Conservation (phyloP, 2,329 filamentous ascomycete genomes). For the Colletotrichum tofieldiae region DNA sequence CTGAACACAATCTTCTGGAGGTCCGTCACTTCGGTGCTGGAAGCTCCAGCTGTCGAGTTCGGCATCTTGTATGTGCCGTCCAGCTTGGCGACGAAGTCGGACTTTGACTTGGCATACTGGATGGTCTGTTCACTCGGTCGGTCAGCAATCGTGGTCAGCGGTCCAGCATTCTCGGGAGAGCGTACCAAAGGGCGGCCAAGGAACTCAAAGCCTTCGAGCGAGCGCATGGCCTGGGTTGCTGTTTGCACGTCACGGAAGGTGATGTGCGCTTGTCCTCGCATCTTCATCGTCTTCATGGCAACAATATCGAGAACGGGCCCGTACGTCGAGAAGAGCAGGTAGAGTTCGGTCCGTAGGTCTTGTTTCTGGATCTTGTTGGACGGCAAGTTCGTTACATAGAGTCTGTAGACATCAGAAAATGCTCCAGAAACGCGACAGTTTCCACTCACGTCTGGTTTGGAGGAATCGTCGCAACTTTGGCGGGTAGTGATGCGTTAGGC, state of each 20-base stretch:
- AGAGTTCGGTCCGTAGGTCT: slow-evolving; percentile 88
- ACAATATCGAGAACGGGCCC: slow-evolving; percentile 94
- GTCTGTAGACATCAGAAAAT: slow-evolving; percentile 63
- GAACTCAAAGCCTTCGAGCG: slow-evolving; percentile 88
- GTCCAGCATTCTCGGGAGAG: slow-evolving; percentile 41
- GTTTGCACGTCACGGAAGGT: slow-evolving; percentile 91
- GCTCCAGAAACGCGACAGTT: background rate
- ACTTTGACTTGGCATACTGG: slow-evolving; percentile 91
- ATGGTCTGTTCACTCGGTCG: slow-evolving; percentile 76
- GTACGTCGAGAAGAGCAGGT: slow-evolving; percentile 95
- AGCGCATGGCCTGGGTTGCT: slow-evolving; percentile 94
- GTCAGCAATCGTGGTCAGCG: slow-evolving; percentile 10
- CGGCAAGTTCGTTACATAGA: slow-evolving; percentile 90
- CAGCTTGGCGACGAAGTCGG: slow-evolving; percentile 89
- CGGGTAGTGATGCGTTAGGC: slow-evolving; percentile 60
- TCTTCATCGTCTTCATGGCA: slow-evolving; percentile 88
- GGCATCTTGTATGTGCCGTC: slow-evolving; percentile 90
- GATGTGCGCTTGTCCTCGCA: slow-evolving; percentile 96
- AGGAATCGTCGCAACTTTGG: slow-evolving; percentile 69
- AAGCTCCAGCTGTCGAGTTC: slow-evolving; percentile 60
- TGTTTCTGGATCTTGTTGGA: slow-evolving; percentile 92
- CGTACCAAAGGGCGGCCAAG: slow-evolving; percentile 88
- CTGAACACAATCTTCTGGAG: slow-evolving; percentile 87
- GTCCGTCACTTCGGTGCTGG: slow-evolving; percentile 77
- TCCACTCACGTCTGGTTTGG: slow-evolving; percentile 82